Conservation (phyloP, 1,139 yeast species). For the Entelexis sorbosivorans region DNA sequence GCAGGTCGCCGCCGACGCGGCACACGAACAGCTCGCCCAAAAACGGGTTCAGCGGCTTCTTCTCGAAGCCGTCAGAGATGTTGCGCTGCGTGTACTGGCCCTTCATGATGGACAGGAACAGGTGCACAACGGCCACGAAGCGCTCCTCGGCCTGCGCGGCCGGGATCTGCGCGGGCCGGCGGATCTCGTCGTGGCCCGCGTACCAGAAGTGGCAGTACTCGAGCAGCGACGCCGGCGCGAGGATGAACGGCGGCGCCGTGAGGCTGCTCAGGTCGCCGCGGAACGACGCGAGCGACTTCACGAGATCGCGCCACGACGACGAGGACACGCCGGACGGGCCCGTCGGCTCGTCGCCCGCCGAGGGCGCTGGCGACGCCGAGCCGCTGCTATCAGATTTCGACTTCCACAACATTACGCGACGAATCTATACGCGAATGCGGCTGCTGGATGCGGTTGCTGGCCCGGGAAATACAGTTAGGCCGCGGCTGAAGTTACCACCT, state of each 20-base stretch:
- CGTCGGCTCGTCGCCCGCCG: constrained; percentile 6
- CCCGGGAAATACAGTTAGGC: not conserved
- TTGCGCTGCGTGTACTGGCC: constrained; percentile 90
- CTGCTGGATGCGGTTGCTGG: not conserved
- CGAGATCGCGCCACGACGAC: constrained; percentile 65
- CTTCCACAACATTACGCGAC: constrained; percentile 5
- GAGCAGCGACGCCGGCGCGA: constrained; percentile 76
- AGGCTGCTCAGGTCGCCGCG: constrained; percentile 88
- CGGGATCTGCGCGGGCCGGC: constrained; percentile 49
- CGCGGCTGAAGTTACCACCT: not conserved
- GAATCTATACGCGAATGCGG: not conserved
- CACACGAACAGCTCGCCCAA: constrained; percentile 89
- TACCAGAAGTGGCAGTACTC: constrained; percentile 82
- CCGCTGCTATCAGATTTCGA: not conserved
- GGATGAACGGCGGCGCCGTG: constrained; percentile 97
- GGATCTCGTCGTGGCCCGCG: constrained; percentile 73
- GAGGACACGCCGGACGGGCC: constrained; percentile 26
- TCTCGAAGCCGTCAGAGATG: constrained; percentile 83
- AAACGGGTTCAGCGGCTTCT: constrained; percentile 91
- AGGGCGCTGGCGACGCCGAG: constrained; percentile 1
- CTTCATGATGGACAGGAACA: constrained; percentile 85
- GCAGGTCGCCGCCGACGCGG: constrained; percentile 59
- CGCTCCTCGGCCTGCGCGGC: constrained; percentile 40
- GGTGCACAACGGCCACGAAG: constrained; percentile 68
- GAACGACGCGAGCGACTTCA: constrained; percentile 83